Conservation (phyloP, 495 filamentous ascomycete genomes). For the Cladorrhinum samala region DNA sequence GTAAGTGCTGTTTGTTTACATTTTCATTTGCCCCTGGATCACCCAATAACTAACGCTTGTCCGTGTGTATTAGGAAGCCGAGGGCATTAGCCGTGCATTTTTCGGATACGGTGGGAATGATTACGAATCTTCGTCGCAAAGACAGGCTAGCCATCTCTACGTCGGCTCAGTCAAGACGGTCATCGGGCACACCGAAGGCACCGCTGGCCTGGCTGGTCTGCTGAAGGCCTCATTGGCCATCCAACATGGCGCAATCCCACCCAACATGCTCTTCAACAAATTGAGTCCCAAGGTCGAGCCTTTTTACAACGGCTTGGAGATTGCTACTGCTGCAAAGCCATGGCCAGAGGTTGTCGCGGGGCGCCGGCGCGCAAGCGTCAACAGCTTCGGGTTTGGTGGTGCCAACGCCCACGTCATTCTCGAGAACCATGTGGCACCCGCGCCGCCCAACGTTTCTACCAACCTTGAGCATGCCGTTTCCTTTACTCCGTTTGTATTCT, state of each 20-base stretch:
- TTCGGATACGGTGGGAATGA: no score
- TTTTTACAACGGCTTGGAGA: slow-evolving; percentile 33
- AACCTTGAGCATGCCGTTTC: no score
- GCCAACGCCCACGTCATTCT: slow-evolving; percentile 13
- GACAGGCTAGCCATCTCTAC: background rate
- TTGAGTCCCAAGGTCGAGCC: slow-evolving; percentile 45
- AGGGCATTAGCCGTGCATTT: slow-evolving; percentile 27
- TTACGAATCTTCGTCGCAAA: no score
- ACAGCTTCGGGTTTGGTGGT: slow-evolving; percentile 61
- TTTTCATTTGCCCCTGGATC: no score
- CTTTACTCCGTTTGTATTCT: slow-evolving; percentile 4
- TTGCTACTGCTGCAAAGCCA: slow-evolving; percentile 34
- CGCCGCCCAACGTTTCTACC: background rate
- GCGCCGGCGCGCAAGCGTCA: slow-evolving; percentile 50
- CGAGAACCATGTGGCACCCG: background rate
- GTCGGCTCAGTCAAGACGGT: slow-evolving; percentile 54
- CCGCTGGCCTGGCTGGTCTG: slow-evolving; percentile 54
- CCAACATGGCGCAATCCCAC: slow-evolving; percentile 45
- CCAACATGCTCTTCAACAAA: slow-evolving; percentile 50
- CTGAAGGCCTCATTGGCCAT: slow-evolving; percentile 52
- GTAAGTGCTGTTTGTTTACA: no score
- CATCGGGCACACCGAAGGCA: slow-evolving; percentile 53
- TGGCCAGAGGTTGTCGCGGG: slow-evolving; percentile 40
- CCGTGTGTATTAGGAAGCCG: no score
- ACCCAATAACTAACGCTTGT: no score